phyloP scores from a whole-genome alignment of 169 alveolate species.

The Eimeria maxima region DNA sequence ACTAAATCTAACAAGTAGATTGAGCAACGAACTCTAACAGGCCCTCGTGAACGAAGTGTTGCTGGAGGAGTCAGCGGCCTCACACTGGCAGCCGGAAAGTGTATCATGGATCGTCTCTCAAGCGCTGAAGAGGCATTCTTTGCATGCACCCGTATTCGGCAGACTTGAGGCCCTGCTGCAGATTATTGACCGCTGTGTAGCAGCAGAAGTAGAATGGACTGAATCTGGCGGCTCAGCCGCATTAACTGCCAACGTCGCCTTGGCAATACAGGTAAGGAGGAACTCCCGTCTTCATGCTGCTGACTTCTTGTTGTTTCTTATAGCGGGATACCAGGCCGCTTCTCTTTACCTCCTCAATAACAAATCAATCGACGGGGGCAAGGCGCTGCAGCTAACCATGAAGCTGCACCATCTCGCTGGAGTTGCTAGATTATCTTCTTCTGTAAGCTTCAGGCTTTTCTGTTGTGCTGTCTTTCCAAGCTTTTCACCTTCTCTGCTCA shows the following conservation, averaged over 20 bases:
- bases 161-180: background rate
- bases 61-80: background rate
- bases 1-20: background rate
- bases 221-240: background rate
- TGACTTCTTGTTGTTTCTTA: too few species aligned
- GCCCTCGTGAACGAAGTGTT: background rate
- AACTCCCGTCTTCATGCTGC: background rate
- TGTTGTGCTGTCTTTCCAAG: too few species aligned
- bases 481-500: too few species aligned
- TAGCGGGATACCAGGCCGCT: too few species aligned
- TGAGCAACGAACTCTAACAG: background rate
- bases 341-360: background rate
- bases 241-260: background rate
- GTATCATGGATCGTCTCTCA: background rate
- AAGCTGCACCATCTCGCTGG: conserved; percentile 32
- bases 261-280: background rate
- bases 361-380: background rate
- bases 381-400: background rate
- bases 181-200: background rate
- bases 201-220: background rate
- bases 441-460: too few species aligned
- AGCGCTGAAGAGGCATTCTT: too few species aligned
- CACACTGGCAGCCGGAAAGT: conserved; percentile 4
- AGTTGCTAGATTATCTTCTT: background rate
- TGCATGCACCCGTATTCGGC: background rate